Percentiles rank a stretch among this genome's conserved stretches.
Conservation (phyloP, 768 basidiomycete species). For the Udeniomyces megalosporus region DNA sequence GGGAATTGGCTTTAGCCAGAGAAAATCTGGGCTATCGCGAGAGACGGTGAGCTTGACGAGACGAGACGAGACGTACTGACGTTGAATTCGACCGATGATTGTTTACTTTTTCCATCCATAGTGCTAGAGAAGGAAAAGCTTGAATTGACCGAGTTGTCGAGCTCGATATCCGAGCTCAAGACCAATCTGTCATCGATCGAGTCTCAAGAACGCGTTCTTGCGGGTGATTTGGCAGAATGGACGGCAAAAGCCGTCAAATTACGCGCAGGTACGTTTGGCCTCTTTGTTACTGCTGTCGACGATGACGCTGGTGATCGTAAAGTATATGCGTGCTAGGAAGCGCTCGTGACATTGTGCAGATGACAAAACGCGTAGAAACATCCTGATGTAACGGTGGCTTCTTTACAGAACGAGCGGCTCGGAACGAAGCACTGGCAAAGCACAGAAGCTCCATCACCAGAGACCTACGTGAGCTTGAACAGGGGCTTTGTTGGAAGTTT, state of each 20-base stretch:
- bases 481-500: constrained; percentile 1
- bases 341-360: no score
- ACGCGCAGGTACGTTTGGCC: background rate
- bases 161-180: constrained; percentile 14
- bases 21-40: no score
- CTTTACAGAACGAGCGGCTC: constrained; percentile 10
- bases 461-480: constrained; percentile 1
- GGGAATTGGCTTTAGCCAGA: no score
- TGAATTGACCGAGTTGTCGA: constrained; percentile 8
- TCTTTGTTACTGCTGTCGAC: background rate
- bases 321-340: no score
- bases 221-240: constrained; percentile 9
- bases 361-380: no score
- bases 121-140: constrained; percentile 16
- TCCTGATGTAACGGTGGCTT: no score
- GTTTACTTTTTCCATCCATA: background rate
- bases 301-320: no score
- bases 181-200: constrained; percentile 12
- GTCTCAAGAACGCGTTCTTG: constrained; percentile 6
- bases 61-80: no score
- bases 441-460: background rate
- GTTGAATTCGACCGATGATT: no score
- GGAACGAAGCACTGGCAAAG: background rate
- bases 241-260: constrained; percentile 8
- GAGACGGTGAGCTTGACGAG: no score